Evolutionary conservation across 169 alveolate species (phyloP).

Genomic region (Amoebophrya sp.): DNA sequence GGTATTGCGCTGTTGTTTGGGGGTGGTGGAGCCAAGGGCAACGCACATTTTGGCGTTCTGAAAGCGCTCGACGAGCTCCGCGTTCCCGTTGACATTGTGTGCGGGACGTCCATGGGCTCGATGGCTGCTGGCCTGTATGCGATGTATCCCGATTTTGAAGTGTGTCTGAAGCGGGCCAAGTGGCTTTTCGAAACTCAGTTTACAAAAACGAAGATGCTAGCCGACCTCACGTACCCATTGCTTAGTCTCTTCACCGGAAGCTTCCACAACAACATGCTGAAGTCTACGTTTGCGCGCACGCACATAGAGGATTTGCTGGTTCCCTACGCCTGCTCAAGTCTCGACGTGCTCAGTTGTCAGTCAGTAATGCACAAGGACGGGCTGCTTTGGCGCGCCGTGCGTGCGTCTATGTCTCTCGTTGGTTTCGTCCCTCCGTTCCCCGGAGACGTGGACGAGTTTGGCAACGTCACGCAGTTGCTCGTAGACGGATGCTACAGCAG

Average conservation of each 20-base stretch:
- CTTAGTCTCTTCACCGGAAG: not conserved
- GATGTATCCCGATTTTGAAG: not conserved
- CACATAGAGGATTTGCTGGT: slow-evolving; percentile 32
- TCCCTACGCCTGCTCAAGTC: slow-evolving; percentile 16
- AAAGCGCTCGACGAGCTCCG: slow-evolving; percentile 23
- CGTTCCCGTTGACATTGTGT: slow-evolving; percentile 27
- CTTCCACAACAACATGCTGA: slow-evolving; percentile 17
- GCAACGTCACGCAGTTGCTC: not conserved
- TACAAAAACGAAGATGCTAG: not conserved
- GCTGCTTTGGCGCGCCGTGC: slow-evolving; percentile 27
- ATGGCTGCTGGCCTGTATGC: slow-evolving; percentile 31
- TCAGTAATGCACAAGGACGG: slow-evolving; percentile 22
- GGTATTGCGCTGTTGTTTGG: slow-evolving; percentile 26
- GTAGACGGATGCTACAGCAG: slow-evolving; percentile 32
- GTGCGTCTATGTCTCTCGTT: slow-evolving; percentile 29
- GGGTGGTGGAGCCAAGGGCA: slow-evolving; percentile 35
- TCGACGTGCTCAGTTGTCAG: slow-evolving; percentile 6
- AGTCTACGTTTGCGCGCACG: slow-evolving; percentile 28
- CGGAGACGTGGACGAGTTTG: slow-evolving; percentile 18
- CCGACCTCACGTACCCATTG: slow-evolving; percentile 33
- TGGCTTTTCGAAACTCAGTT: slow-evolving; percentile 24
- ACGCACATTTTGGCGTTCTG: slow-evolving; percentile 32
- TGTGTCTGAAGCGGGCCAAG: not conserved
- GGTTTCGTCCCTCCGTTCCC: slow-evolving; percentile 37
- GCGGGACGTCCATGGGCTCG: slow-evolving; percentile 29